A percentile compares a stretch with the other conserved stretches of the same genome.
Conservation (phyloP, 352 stramenopile genomes). For the Phytophthora idaei region DNA sequence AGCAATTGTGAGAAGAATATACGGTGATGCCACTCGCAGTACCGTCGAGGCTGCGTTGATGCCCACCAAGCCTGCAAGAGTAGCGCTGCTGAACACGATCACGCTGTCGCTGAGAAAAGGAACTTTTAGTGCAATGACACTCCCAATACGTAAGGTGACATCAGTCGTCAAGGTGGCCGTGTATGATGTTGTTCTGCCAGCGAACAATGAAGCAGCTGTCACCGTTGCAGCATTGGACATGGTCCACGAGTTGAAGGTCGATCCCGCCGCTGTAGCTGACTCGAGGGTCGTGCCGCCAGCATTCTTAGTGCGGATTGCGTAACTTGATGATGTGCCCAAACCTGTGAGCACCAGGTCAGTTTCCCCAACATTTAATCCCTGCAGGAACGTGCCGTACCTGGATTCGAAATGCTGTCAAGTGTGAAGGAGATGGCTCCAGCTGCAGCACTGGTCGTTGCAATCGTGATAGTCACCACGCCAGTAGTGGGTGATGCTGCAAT, state of each 20-base stretch:
- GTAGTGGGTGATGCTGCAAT: slow-evolving; percentile 32
- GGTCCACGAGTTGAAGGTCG: slow-evolving; percentile 31
- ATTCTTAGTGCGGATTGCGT: slow-evolving; percentile 47
- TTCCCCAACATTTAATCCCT: neutral
- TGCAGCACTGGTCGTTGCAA: slow-evolving; percentile 25
- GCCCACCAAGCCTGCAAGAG: slow-evolving; percentile 21
- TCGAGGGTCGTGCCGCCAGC: slow-evolving; percentile 41
- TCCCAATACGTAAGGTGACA: slow-evolving; percentile 46
- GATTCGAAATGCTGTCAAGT: slow-evolving; percentile 60
- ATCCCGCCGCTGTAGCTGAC: slow-evolving; percentile 35
- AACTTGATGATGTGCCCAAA: slow-evolving; percentile 41
- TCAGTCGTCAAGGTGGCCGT: slow-evolving; percentile 50
- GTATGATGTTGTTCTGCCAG: slow-evolving; percentile 39
- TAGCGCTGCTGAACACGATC: slow-evolving; percentile 38
- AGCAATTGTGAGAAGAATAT: slow-evolving; percentile 45
- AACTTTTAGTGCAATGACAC: slow-evolving; percentile 53
- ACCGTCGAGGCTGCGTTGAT: slow-evolving; percentile 41
- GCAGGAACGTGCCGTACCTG: slow-evolving; percentile 35
- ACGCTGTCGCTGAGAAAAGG: slow-evolving; percentile 43
- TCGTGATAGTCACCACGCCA: slow-evolving; percentile 43
- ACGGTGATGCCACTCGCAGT: slow-evolving; percentile 36
- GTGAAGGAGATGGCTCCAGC: slow-evolving; percentile 48
- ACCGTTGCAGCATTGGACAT: slow-evolving; percentile 40
- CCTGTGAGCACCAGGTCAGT: slow-evolving; percentile 27
- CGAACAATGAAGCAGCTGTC: slow-evolving; percentile 29